A percentile compares a stretch with the other conserved stretches of the same genome.
These are phyloP conservation scores for Plantago lanceolata DNA, from an alignment of 305 asterid species.

Conservation along the genomic window DNA sequence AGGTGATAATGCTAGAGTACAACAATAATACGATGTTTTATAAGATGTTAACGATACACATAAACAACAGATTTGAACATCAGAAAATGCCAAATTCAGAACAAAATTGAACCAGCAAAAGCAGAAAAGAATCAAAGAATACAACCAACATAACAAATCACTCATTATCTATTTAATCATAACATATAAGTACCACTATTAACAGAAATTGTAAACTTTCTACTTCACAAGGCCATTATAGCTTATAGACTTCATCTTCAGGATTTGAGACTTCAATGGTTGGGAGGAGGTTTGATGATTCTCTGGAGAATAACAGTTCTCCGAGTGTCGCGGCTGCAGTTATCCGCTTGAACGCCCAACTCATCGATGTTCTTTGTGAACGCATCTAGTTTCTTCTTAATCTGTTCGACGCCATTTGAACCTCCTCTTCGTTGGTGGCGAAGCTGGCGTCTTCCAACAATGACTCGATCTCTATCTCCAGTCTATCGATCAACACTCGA, in stretches of 20 bases:
- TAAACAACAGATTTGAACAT: too few relatives aligned
- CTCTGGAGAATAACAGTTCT: constrained; percentile 81
- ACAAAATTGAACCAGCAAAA: too few relatives aligned
- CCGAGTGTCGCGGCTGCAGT: constrained; percentile 76
- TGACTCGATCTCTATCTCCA: constrained; percentile 64
- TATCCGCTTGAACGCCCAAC: constrained; percentile 75
- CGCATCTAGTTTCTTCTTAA: constrained; percentile 58
- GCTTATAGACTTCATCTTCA: background rate
- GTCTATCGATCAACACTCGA: constrained; percentile 49
- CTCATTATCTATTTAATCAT: too few relatives aligned
- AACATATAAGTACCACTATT: too few relatives aligned
- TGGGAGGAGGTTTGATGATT: constrained; percentile 72
- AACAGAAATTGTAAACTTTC: too few relatives aligned
- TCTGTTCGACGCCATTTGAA: constrained; percentile 52
- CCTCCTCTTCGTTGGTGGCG: constrained; percentile 44
- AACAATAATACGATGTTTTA: too few relatives aligned
- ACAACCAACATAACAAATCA: too few relatives aligned
- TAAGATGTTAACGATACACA: too few relatives aligned
- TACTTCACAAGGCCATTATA: too few relatives aligned
- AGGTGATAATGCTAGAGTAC: too few relatives aligned
- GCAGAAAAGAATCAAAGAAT: too few relatives aligned
- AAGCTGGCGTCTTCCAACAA: constrained; percentile 52
- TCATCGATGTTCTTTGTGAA: constrained; percentile 72
- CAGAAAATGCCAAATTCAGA: too few relatives aligned
- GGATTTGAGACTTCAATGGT: constrained; percentile 32